Conservation (phyloP, 805 yeast species). For the Barnettozyma botsteinii region DNA sequence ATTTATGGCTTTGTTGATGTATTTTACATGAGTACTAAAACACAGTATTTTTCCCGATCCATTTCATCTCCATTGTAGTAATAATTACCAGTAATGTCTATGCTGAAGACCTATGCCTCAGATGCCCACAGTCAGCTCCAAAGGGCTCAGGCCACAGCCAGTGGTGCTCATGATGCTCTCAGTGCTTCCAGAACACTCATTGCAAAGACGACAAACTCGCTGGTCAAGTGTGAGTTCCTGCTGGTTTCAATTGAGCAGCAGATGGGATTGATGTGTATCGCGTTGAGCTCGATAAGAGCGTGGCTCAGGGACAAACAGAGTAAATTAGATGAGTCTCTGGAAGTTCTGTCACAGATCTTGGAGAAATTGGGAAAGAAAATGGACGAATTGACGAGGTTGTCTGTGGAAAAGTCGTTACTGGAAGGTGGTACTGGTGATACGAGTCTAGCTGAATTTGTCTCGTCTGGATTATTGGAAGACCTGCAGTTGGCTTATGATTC, state of each 20-base stretch:
- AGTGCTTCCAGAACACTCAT: neutral
- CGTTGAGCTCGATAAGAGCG: slow-evolving; percentile 29
- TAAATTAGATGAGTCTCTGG: slow-evolving; percentile 20
- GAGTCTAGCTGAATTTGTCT: slow-evolving; percentile 43
- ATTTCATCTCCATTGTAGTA: neutral
- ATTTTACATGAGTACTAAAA: too few relatives aligned
- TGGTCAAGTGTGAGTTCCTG: slow-evolving; percentile 38
- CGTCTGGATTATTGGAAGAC: slow-evolving; percentile 31
- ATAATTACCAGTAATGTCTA: neutral
- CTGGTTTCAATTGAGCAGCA: slow-evolving; percentile 43
- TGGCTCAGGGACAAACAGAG: slow-evolving; percentile 22
- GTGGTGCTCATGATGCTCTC: slow-evolving; percentile 1
- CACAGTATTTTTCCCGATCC: too few relatives aligned
- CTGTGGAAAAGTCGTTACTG: slow-evolving; percentile 26
- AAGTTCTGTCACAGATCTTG: slow-evolving; percentile 26
- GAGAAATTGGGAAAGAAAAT: slow-evolving; percentile 30
- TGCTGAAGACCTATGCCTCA: slow-evolving; percentile 1
- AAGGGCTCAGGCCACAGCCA: slow-evolving; percentile 3
- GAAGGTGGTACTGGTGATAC: slow-evolving; percentile 22
- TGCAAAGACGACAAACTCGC: neutral
- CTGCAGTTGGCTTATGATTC: slow-evolving; percentile 20
- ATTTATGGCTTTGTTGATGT: neutral
- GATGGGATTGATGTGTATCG: slow-evolving; percentile 33
- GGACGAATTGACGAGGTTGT: slow-evolving; percentile 29
- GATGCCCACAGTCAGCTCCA: slow-evolving; percentile 2